These are phyloP conservation scores for Pseudonectria foliicola DNA, from an alignment of 2,329 filamentous ascomycete species.

Conservation along the genomic window DNA sequence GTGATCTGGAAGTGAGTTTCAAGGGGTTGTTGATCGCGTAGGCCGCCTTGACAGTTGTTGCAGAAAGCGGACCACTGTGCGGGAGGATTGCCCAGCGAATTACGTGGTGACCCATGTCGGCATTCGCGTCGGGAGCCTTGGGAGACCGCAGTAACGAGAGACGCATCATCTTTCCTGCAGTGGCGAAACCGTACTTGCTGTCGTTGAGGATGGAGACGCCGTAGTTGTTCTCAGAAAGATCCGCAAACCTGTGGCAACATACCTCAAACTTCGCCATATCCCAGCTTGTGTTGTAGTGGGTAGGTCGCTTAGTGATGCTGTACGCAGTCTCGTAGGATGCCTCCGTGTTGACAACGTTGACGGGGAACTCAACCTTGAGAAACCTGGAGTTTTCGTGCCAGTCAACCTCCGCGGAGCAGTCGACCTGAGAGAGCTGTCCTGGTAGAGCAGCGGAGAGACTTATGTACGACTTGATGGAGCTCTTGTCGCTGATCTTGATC, in stretches of 20 bases:
- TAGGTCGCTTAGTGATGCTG: conserved; percentile 80
- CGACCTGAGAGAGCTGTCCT: conserved; percentile 56
- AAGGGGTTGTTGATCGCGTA: conserved; percentile 88
- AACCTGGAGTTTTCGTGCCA: conserved; percentile 98
- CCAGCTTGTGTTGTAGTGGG: conserved; percentile 96
- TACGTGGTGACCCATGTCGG: conserved; percentile 84
- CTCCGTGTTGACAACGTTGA: conserved; percentile 83
- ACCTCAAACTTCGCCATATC: conserved; percentile 98
- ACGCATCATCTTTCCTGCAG: conserved; percentile 81
- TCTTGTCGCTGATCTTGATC: conserved; percentile 80
- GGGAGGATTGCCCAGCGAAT: conserved; percentile 90
- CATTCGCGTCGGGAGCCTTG: conserved; percentile 87
- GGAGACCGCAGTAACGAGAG: conserved; percentile 78
- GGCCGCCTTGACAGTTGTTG: conserved; percentile 71
- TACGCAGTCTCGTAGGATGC: conserved; percentile 95
- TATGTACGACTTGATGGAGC: conserved; percentile 80
- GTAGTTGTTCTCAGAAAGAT: conserved; percentile 80
- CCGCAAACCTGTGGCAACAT: conserved; percentile 90
- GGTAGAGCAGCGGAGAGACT: conserved; percentile 64
- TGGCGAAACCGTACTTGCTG: conserved; percentile 93
- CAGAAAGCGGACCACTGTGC: conserved; percentile 64
- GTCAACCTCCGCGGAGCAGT: conserved; percentile 80
- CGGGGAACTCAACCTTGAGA: conserved; percentile 96
- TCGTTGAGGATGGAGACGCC: conserved; percentile 92
- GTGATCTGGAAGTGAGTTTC: conserved; percentile 26